A percentile compares a stretch with the other conserved stretches of the same genome.
These are phyloP conservation scores for Ambrosiella xylebori DNA, from an alignment of 2,329 filamentous ascomycete genomes.

Conservation along the genomic window DNA sequence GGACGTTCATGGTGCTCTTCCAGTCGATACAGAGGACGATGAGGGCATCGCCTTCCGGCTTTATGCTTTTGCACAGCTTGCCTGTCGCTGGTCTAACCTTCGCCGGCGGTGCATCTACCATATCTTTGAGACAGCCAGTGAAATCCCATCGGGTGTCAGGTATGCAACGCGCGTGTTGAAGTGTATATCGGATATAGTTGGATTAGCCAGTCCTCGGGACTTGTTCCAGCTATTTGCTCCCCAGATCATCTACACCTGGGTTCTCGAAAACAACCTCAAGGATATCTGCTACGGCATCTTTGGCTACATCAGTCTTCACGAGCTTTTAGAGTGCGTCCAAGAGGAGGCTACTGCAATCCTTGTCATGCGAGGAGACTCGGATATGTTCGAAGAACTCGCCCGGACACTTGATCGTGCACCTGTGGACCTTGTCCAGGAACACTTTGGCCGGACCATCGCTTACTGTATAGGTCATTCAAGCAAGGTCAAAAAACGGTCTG, in stretches of 20 bases:
- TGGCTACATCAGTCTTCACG: constrained; percentile 50
- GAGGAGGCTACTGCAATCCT: constrained; percentile 66
- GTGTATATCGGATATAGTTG: constrained; percentile 46
- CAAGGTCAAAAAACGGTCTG: constrained; percentile 8
- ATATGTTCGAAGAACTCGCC: constrained; percentile 44
- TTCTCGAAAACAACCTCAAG: constrained; percentile 47
- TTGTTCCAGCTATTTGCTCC: constrained; percentile 74
- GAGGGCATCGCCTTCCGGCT: constrained; percentile 80
- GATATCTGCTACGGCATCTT: constrained; percentile 76
- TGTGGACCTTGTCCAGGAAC: constrained; percentile 41
- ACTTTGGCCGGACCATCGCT: constrained; percentile 64
- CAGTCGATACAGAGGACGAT: constrained; percentile 47
- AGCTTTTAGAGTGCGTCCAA: constrained; percentile 53
- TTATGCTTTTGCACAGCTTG: constrained; percentile 57
- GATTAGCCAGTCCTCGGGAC: constrained; percentile 46
- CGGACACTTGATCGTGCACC: constrained; percentile 35
- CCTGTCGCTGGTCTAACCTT: constrained; percentile 69
- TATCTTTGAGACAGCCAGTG: constrained; percentile 52
- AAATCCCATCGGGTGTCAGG: constrained; percentile 42
- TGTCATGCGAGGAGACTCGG: constrained; percentile 60
- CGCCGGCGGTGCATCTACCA: constrained; percentile 78
- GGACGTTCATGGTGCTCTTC: constrained; percentile 67
- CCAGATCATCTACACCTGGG: constrained; percentile 84
- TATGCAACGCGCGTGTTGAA: constrained; percentile 60
- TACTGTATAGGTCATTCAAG: constrained; percentile 50